phyloP scores from a whole-genome alignment of 768 basidiomycete genomes.

The Phylloporus scabripes region DNA sequence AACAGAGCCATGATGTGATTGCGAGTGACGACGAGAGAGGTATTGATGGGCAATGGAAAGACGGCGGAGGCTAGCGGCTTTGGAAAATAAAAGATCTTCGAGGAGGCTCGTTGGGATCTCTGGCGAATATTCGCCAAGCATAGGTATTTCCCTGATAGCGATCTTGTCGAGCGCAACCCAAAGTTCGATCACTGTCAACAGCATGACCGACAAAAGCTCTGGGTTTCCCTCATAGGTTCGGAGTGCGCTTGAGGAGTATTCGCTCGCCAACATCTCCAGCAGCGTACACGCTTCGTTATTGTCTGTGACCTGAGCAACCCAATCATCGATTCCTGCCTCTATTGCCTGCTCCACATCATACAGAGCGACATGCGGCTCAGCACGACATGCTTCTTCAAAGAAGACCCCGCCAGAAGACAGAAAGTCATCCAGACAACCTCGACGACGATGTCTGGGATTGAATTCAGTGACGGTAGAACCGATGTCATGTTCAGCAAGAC shows the following conservation, averaged over 20 bases:
- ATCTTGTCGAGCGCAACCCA: neutral
- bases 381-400: slow-evolving; percentile 8
- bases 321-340: neutral
- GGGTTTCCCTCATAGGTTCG: neutral
- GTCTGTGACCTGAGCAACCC: neutral
- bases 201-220: neutral
- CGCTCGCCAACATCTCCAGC: neutral
- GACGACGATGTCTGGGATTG: neutral
- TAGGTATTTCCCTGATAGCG: neutral
- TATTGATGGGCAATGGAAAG: neutral
- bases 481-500: neutral
- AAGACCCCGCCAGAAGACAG: slow-evolving; percentile 10
- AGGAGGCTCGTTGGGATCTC: neutral
- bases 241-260: neutral
- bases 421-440: slow-evolving; percentile 17
- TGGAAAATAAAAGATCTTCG: neutral
- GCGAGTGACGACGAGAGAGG: neutral
- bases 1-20: neutral
- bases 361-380: slow-evolving; percentile 17
- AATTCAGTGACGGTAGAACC: slow-evolving; percentile 6
- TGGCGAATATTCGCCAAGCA: neutral
- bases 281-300: neutral
- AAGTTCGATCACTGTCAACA: neutral
- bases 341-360: slow-evolving; percentile 35
- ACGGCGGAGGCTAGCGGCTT: neutral